Evolutionary conservation across 139 green algal genomes (phyloP).

Genomic region (Ettlia oleoabundans): DNA sequence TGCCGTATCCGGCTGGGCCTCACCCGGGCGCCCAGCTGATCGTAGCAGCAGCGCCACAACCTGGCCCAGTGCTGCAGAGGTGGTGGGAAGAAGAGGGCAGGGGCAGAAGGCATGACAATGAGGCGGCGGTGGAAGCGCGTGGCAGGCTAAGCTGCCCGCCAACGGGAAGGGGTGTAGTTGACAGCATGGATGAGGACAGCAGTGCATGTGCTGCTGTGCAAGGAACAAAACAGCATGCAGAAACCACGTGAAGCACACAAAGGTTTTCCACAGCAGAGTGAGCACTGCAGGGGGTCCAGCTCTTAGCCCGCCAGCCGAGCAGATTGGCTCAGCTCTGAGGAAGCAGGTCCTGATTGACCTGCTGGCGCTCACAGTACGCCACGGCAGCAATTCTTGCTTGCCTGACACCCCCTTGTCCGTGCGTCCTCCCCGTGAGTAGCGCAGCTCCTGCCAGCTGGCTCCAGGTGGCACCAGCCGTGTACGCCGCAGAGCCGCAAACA

Average conservation of each 20-base stretch:
- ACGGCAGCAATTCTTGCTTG: constrained; percentile 71
- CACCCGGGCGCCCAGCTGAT: constrained; percentile 48
- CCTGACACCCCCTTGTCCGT: constrained; percentile 75
- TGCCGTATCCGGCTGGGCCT: constrained; percentile 33
- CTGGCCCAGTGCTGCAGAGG: constrained; percentile 63
- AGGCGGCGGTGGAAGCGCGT: no score
- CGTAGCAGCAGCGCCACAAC: constrained; percentile 84
- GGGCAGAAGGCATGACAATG: background rate
- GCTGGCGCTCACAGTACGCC: no score
- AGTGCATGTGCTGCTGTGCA: no score
- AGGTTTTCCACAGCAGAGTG: no score
- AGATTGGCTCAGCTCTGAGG: no score
- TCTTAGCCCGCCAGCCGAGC: no score
- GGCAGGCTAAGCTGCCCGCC: no score
- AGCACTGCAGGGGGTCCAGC: no score
- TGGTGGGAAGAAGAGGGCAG: background rate
- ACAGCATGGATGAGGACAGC: background rate
- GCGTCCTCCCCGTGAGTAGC: constrained; percentile 81
- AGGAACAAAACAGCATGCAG: no score
- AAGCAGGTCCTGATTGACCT: no score
- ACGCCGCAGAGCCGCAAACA: constrained; percentile 75
- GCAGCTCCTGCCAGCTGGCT: constrained; percentile 50
- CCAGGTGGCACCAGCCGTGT: constrained; percentile 67
- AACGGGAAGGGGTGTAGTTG: background rate
- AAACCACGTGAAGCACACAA: no score